Evolutionary conservation across 306 rosid genomes (phyloP), one percentile per base, ranked within the genome.

Genomic region (Inga oerstediana): DNA sequence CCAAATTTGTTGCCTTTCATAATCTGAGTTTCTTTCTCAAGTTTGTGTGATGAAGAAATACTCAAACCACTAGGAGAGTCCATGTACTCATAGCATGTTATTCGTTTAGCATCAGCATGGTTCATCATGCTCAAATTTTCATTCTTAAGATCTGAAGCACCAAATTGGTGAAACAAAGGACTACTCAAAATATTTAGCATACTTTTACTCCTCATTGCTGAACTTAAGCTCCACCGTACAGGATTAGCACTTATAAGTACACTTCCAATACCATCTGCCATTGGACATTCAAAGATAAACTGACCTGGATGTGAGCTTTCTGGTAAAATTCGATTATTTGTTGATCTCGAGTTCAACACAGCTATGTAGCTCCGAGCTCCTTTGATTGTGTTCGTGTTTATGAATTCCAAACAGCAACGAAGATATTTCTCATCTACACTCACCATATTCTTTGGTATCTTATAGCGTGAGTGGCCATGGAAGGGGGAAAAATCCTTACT

Each of bases 161-260:
- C 97, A 10, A 85, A 88, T 72, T 86, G 90, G 67, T 90, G 85
- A 84, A 90, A 84, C 77, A 92, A 80, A 71, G 94, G 89, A 81
- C 93, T 94, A 79, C 90, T 92, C 88, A 91, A 84, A 78, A 94
- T 89, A 81, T 91, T 94, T 24, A 82, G 45, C 95, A 97, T 90
- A 87, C 99, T 97, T 84, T 94, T 84, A 89, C 94, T 95, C 80
- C 88, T 91, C 98, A 90, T 92, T 62, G 93, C 89, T 9, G 96
- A 68, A 70, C 96, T 94, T 49, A 89, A 79, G 77, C 75, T 79
- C 98, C 92, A 91, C 48, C 51, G 77, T 17, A 54, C 62, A 74
- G 43, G 44, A 51, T 20, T 56, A 56, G 69, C 52, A 11, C 79
- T 76, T 37, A 76, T 2, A 19, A 56, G 76, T 9, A 85, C 69